Conservation (phyloP, 148 eudicot genomes). For the Diospyros kaki region DNA sequence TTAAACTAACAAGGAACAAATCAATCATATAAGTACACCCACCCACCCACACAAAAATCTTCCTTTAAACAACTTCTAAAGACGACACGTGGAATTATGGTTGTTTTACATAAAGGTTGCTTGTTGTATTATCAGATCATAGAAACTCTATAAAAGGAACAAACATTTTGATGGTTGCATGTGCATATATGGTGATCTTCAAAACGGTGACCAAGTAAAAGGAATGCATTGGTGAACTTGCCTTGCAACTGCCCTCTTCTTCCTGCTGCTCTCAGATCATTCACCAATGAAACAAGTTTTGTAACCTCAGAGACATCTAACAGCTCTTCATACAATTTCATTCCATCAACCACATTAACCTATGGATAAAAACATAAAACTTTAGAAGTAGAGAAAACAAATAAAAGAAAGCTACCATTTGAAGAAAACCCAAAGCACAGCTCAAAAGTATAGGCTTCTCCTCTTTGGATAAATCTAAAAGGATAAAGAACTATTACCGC, state of each 20-base stretch:
- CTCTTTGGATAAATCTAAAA: not conserved
- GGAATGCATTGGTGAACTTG: constrained; percentile 14
- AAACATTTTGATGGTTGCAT: too few relatives aligned
- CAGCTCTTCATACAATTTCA: constrained; percentile 41
- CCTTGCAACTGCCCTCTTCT: constrained; percentile 49
- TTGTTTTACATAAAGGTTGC: too few relatives aligned
- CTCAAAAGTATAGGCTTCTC: not conserved
- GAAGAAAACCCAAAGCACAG: not conserved
- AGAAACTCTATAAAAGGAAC: too few relatives aligned
- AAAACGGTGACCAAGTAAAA: not conserved
- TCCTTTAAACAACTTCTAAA: too few relatives aligned
- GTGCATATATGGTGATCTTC: too few relatives aligned
- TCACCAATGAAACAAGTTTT: constrained; percentile 34
- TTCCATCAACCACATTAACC: constrained; percentile 50
- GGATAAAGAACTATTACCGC: constrained; percentile 28
- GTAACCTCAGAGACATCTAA: constrained; percentile 38
- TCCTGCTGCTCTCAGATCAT: constrained; percentile 53
- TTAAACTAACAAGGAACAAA: too few relatives aligned
- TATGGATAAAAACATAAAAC: constrained; percentile 13
- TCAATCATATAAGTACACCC: too few relatives aligned
- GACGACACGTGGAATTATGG: too few relatives aligned
- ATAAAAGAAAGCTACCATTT: not conserved
- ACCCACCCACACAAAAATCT: too few relatives aligned
- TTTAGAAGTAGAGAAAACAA: constrained; percentile 7
- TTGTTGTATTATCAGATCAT: too few relatives aligned